Evolutionary conservation across 2,329 filamentous ascomycete genomes (phyloP), one percentile per base, ranked within the genome.

Genomic region (Thielaviopsis musarum): DNA sequence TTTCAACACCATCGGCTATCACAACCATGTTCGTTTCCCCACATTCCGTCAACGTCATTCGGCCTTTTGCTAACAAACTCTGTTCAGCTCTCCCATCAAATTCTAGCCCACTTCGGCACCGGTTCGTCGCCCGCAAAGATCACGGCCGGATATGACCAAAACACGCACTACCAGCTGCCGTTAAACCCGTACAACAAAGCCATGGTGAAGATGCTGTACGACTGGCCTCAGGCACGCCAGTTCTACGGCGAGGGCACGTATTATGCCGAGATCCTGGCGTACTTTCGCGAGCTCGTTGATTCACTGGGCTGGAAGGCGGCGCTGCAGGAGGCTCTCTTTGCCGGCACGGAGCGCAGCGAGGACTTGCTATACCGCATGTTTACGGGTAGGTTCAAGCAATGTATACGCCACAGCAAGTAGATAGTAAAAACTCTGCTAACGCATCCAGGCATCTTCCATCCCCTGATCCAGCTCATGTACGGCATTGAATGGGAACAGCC

Each of bases 381-480:
- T 66, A 78, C 77, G 17, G 84, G 83, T 77, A 67, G 62, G 71
- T 67, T 12, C n/a, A n/a, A n/a, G n/a, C n/a, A n/a, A n/a, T n/a
- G n/a, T n/a, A n/a, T n/a, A n/a, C n/a, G n/a, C n/a, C n/a, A n/a
- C n/a, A n/a, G n/a, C n/a, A n/a, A n/a, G n/a, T n/a, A n/a, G n/a
- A n/a, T n/a, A n/a, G n/a, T n/a, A n/a, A n/a, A n/a, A n/a, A 26
- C 24, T 26, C 24, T 26, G 48, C 26, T 21, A 19, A 56, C 6
- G 5, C 1, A 19, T 48, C n/a, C 64, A 78, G 83, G 86, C 0
- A 78, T 91, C 63, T 65, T 90, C 1, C 88, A 95, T 66, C 88
- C 89, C 1, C 72, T 93, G 17, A 91, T 95, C 63, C 88, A 95
- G 67, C 77, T 95, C 21, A 87, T 89, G 55, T 95, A 89, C 67